These are phyloP conservation scores for Raddia distichophylla DNA, from an alignment of 176 grass and related monocot species.

Conservation along the genomic window DNA sequence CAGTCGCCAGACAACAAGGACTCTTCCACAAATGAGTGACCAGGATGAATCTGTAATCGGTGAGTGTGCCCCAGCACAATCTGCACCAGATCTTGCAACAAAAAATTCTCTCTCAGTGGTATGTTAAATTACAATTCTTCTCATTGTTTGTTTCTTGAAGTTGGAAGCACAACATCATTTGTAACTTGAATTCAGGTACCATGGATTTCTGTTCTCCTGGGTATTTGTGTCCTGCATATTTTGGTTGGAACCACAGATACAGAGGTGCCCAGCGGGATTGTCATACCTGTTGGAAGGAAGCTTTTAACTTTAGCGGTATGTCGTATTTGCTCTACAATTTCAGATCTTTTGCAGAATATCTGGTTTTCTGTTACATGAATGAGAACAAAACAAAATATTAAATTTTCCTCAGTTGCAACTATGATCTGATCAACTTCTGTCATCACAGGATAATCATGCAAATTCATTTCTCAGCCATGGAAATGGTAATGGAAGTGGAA, in stretches of 20 bases:
- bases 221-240: slow-evolving; percentile 53
- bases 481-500: slow-evolving; percentile 55
- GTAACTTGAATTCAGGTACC: slow-evolving; percentile 65
- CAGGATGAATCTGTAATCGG: slow-evolving; percentile 48
- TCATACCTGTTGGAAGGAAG: slow-evolving; percentile 75
- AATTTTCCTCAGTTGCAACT: not conserved
- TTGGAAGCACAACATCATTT: slow-evolving; percentile 16
- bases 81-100: slow-evolving; percentile 49
- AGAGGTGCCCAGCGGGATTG: slow-evolving; percentile 50
- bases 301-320: slow-evolving; percentile 68
- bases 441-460: slow-evolving; percentile 35
- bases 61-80: slow-evolving; percentile 40
- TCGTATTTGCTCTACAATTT: slow-evolving; percentile 31
- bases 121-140: slow-evolving; percentile 33
- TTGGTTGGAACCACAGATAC: slow-evolving; percentile 43
- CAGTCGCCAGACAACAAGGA: slow-evolving; percentile 40
- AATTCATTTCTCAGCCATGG: slow-evolving; percentile 40
- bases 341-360: not conserved
- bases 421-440: slow-evolving; percentile 32
- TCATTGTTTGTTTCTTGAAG: slow-evolving; percentile 18
- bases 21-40: slow-evolving; percentile 41
- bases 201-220: slow-evolving; percentile 56
- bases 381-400: not conserved
- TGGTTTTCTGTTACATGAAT: slow-evolving; percentile 11
- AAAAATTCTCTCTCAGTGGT: slow-evolving; percentile 86